A percentile compares a stretch with the other conserved stretches of the same genome.
Conservation (phyloP, 805 yeast species). For the Yamadazyma akitaensis region DNA sequence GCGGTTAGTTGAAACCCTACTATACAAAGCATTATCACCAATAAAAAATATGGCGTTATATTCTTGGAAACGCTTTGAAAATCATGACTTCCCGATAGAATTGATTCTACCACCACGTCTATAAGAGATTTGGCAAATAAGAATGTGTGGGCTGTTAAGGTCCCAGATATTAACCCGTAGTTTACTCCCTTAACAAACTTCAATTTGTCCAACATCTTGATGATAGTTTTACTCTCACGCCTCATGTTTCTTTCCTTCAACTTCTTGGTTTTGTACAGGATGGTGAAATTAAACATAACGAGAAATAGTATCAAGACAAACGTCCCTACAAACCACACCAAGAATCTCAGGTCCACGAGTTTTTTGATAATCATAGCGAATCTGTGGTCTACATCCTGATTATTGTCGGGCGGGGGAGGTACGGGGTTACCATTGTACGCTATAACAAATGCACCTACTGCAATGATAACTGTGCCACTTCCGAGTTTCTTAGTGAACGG, state of each 20-base stretch:
- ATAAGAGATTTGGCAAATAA: slow-evolving; percentile 82
- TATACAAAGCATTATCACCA: slow-evolving; percentile 52
- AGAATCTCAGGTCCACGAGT: slow-evolving; percentile 42
- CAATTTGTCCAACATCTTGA: slow-evolving; percentile 16
- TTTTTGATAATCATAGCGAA: slow-evolving; percentile 41
- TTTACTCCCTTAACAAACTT: slow-evolving; percentile 52
- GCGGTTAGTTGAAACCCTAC: slow-evolving; percentile 71
- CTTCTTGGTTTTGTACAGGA: slow-evolving; percentile 15
- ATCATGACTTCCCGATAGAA: slow-evolving; percentile 27
- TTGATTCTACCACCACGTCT: slow-evolving; percentile 55
- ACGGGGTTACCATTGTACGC: slow-evolving; percentile 64
- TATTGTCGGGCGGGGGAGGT: slow-evolving; percentile 19
- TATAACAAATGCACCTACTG: slow-evolving; percentile 71
- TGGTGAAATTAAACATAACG: slow-evolving; percentile 20
- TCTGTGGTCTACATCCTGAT: slow-evolving; percentile 21
- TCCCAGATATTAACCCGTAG: slow-evolving; percentile 70
- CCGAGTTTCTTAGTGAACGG: slow-evolving; percentile 55
- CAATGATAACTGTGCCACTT: slow-evolving; percentile 64
- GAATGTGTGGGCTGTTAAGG: slow-evolving; percentile 80
- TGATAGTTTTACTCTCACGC: slow-evolving; percentile 9
- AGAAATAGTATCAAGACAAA: slow-evolving; percentile 26
- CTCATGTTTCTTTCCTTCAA: slow-evolving; percentile 4
- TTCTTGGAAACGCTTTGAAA: slow-evolving; percentile 16
- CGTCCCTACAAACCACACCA: slow-evolving; percentile 52
- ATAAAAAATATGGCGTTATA: slow-evolving; percentile 40